Evolutionary conservation across 2,329 filamentous ascomycete species (phyloP).

Genomic region (Arthrobotrys musiformis): DNA sequence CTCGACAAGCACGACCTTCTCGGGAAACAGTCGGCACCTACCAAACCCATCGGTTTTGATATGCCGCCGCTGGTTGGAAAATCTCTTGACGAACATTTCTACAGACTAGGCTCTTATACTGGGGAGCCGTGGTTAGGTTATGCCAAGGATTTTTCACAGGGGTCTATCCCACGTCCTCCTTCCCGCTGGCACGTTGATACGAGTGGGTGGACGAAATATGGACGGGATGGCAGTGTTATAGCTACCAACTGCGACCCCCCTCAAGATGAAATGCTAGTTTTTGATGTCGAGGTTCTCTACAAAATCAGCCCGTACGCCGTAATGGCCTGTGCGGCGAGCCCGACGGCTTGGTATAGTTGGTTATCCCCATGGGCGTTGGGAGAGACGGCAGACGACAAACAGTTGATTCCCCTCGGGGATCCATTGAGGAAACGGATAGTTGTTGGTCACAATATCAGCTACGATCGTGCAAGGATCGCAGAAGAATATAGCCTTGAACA

Average conservation of each 20-base stretch:
- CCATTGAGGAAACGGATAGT: slow-evolving; percentile 77
- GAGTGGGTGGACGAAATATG: slow-evolving; percentile 96
- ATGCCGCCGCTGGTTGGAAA: slow-evolving; percentile 79
- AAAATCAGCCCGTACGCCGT: slow-evolving; percentile 91
- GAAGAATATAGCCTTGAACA: slow-evolving; percentile 91
- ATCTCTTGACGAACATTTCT: slow-evolving; percentile 89
- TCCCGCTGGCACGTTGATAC: slow-evolving; percentile 75
- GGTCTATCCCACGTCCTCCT: slow-evolving; percentile 65
- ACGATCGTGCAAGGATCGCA: slow-evolving; percentile 84
- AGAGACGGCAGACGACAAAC: slow-evolving; percentile 77
- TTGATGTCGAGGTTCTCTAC: slow-evolving; percentile 97
- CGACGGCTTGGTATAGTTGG: slow-evolving; percentile 96
- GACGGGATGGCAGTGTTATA: slow-evolving; percentile 63
- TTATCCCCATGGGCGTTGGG: slow-evolving; percentile 92
- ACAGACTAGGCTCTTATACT: slow-evolving; percentile 84
- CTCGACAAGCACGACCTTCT: slow-evolving; percentile 84
- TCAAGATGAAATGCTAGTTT: slow-evolving; percentile 79
- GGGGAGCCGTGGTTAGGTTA: slow-evolving; percentile 83
- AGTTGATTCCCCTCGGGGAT: slow-evolving; percentile 88
- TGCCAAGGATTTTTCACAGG: slow-evolving; percentile 78
- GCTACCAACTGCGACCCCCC: slow-evolving; percentile 69
- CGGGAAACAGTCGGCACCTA: slow-evolving; percentile 86
- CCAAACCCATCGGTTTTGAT: slow-evolving; percentile 82
- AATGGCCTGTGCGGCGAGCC: slow-evolving; percentile 93
- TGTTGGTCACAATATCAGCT: slow-evolving; percentile 95